phyloP scores from a whole-genome alignment of 148 eudicot genomes.

The Persicaria maculosa region DNA sequence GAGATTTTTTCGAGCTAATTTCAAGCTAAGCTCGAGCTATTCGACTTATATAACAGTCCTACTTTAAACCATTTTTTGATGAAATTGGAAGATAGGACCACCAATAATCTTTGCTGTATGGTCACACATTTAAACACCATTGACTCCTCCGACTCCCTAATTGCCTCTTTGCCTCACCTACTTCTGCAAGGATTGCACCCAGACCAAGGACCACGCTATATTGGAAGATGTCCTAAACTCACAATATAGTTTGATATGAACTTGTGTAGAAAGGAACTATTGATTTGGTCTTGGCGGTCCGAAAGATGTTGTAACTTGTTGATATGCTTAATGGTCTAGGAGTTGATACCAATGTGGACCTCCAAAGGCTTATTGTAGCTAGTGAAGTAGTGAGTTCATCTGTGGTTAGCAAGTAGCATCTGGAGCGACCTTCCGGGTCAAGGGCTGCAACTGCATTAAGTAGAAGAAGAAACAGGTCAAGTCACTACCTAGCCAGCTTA shows the following conservation, averaged over 20 bases:
- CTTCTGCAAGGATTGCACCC: neutral
- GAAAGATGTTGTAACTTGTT: slow-evolving; percentile 71
- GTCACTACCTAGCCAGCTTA: neutral
- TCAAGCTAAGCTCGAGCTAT: too few relatives aligned
- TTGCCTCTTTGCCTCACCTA: neutral
- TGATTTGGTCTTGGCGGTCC: slow-evolving; percentile 79
- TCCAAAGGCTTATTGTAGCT: slow-evolving; percentile 61
- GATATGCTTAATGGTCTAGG: slow-evolving; percentile 88
- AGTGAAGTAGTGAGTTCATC: slow-evolving; percentile 79
- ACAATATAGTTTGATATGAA: neutral
- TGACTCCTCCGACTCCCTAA: neutral
- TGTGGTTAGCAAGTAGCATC: slow-evolving; percentile 34
- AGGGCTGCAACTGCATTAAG: slow-evolving; percentile 73
- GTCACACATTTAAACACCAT: neutral
- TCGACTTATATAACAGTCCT: too few relatives aligned
- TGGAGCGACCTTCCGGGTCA: slow-evolving; percentile 66
- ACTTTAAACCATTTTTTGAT: too few relatives aligned
- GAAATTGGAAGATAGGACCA: neutral
- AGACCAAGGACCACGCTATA: neutral
- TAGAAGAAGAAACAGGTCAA: slow-evolving; percentile 19
- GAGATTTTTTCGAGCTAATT: too few relatives aligned
- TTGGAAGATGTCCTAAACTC: neutral
- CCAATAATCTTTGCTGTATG: neutral
- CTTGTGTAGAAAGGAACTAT: slow-evolving; percentile 45
- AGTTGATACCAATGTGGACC: slow-evolving; percentile 64